Evolutionary conservation across 1,139 yeast species (phyloP).

Genomic region (Diutina mesorugosa): DNA sequence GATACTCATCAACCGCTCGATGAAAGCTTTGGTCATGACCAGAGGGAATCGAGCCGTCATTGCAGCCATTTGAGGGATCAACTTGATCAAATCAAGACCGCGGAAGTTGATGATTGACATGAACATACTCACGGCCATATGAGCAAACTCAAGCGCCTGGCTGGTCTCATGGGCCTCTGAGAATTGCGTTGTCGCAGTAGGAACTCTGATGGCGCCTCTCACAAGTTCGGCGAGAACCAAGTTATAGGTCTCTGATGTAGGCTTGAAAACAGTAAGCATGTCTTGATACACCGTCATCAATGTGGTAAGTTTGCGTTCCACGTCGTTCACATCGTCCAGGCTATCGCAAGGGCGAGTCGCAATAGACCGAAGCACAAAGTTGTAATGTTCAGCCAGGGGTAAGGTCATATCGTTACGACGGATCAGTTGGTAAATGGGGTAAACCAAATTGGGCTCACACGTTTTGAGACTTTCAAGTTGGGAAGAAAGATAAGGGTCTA

Average conservation of each 20-base stretch:
- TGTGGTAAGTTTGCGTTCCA: slow-evolving; percentile 37
- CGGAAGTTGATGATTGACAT: slow-evolving; percentile 6
- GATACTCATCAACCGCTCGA: slow-evolving; percentile 8
- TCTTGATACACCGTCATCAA: slow-evolving; percentile 59
- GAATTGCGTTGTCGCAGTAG: slow-evolving; percentile 2
- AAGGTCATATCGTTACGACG: slow-evolving; percentile 22
- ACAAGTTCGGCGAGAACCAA: slow-evolving; percentile 38
- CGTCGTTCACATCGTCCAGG: slow-evolving; percentile 12
- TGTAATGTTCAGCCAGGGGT: slow-evolving; percentile 22
- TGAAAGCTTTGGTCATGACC: slow-evolving; percentile 12
- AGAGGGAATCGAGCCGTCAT: slow-evolving; percentile 17
- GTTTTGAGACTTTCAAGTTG: slow-evolving; percentile 5
- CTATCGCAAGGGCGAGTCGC: slow-evolving; percentile 17
- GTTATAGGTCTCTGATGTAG: slow-evolving; percentile 39
- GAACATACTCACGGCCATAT: slow-evolving; percentile 44
- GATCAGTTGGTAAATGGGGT: slow-evolving; percentile 31
- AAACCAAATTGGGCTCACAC: slow-evolving; percentile 19
- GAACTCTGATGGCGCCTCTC: slow-evolving; percentile 30
- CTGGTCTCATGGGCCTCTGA: slow-evolving; percentile 4
- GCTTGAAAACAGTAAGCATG: slow-evolving; percentile 35
- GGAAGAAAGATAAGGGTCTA: not conserved
- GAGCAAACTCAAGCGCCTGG: slow-evolving; percentile 50
- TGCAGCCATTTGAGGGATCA: slow-evolving; percentile 17
- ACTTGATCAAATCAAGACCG: slow-evolving; percentile 14
- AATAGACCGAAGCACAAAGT: slow-evolving; percentile 24